Conservation (phyloP, 768 basidiomycete species). For the Leccinum disarticulatum region DNA sequence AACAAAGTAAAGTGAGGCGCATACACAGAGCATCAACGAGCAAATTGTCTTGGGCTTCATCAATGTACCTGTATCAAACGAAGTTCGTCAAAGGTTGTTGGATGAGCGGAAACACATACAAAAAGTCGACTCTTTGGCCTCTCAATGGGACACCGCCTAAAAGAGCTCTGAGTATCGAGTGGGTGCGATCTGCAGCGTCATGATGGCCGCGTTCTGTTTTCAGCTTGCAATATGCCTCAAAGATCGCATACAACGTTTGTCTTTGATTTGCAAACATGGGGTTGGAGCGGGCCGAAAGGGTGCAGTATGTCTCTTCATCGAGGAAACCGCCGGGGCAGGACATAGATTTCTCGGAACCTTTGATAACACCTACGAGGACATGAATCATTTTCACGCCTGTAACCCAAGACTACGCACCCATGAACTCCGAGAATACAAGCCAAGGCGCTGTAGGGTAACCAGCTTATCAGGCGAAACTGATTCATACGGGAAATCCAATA, state of each 20-base stretch:
- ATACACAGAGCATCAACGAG: slow-evolving; percentile 61
- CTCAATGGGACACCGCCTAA: slow-evolving; percentile 27
- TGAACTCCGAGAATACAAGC: slow-evolving; percentile 62
- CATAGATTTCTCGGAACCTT: slow-evolving; percentile 60
- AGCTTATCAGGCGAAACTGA: not conserved
- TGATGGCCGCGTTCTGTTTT: slow-evolving; percentile 44
- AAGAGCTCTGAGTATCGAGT: slow-evolving; percentile 45
- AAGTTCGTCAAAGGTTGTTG: not conserved
- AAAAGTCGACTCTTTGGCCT: slow-evolving; percentile 49
- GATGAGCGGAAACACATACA: slow-evolving; percentile 40
- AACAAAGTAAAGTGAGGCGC: slow-evolving; percentile 11
- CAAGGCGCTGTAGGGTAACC: slow-evolving; percentile 46
- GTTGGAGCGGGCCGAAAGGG: slow-evolving; percentile 51
- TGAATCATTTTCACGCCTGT: not conserved
- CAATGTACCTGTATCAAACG: slow-evolving; percentile 49
- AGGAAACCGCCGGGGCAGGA: slow-evolving; percentile 38
- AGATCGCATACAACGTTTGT: slow-evolving; percentile 61
- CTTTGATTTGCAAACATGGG: no score
- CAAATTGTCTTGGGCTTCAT: slow-evolving; percentile 73
- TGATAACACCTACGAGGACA: slow-evolving; percentile 51
- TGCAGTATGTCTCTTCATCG: slow-evolving; percentile 43
- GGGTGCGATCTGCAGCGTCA: slow-evolving; percentile 67
- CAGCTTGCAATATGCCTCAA: slow-evolving; percentile 47
- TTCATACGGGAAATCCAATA: not conserved
- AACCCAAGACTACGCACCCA: slow-evolving; percentile 41